These are phyloP conservation scores for Perkinsus chesapeaki DNA, from an alignment of 169 alveolate genomes.

Conservation along the genomic window DNA sequence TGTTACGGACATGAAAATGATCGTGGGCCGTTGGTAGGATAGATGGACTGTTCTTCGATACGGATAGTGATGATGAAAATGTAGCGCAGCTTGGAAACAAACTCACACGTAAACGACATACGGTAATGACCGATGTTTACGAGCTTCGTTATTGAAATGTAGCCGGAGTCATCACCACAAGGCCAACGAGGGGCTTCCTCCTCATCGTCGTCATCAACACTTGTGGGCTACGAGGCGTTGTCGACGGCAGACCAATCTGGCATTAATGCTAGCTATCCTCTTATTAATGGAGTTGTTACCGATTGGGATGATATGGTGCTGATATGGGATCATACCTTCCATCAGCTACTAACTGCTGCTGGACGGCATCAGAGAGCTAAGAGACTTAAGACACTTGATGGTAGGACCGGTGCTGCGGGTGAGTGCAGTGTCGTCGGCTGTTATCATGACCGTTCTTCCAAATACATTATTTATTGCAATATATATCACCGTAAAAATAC, in stretches of 20 bases:
- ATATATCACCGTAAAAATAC: no score
- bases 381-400: slow-evolving; percentile 44
- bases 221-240: neutral
- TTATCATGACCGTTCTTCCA: no score
- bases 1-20: neutral
- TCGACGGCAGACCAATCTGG: neutral
- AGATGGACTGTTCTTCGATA: neutral
- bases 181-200: no score
- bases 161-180: no score
- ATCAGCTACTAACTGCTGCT: slow-evolving; percentile 25
- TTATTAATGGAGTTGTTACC: neutral
- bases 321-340: slow-evolving; percentile 59
- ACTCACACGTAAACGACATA: neutral
- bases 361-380: neutral
- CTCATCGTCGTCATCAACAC: neutral
- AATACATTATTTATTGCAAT: no score
- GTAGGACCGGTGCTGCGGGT: no score
- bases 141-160: no score
- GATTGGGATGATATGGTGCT: slow-evolving; percentile 60
- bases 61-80: neutral
- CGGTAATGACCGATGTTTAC: neutral
- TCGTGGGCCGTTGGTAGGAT: neutral
- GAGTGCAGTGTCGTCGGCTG: no score
- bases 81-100: neutral
- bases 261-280: neutral